Conservation (phyloP, 768 basidiomycete species). For the Termitomyces sp. region DNA sequence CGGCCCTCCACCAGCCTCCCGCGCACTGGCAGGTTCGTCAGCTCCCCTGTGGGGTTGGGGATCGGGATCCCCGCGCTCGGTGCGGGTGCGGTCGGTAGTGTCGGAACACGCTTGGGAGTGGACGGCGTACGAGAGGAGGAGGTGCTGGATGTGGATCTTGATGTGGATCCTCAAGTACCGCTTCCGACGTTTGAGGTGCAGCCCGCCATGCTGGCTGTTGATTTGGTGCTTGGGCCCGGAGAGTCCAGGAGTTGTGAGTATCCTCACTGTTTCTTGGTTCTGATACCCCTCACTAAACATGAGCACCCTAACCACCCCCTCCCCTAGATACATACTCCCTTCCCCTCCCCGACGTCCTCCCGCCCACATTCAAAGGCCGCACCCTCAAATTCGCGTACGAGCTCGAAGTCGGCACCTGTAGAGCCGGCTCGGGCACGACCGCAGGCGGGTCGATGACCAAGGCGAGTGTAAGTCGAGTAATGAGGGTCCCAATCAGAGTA, state of each 20-base stretch:
- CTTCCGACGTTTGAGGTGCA: slow-evolving; percentile 85
- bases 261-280: background rate
- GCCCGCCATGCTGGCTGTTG: slow-evolving; percentile 86
- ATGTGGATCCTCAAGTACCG: slow-evolving; percentile 51
- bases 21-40: background rate
- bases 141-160: too few species aligned
- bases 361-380: slow-evolving; percentile 87
- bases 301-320: background rate
- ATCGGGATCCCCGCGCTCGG: slow-evolving; percentile 2
- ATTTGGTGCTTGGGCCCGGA: slow-evolving; percentile 75
- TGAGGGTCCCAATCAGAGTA: slow-evolving; percentile 88
- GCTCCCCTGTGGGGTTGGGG: slow-evolving; percentile 8
- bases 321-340: slow-evolving; percentile 73
- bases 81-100: background rate
- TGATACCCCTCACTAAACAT: background rate
- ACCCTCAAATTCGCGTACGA: slow-evolving; percentile 85
- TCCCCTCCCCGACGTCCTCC: slow-evolving; percentile 69
- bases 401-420: slow-evolving; percentile 82
- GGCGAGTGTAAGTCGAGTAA: slow-evolving; percentile 61
- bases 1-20: background rate
- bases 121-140: background rate
- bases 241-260: slow-evolving; percentile 77
- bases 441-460: slow-evolving; percentile 3
- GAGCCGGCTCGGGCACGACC: slow-evolving; percentile 32
- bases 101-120: slow-evolving; percentile 18